Evolutionary conservation across 805 yeast genomes (phyloP), one percentile per base, ranked within the genome.

Genomic region (Wickerhamiella hasegawae): DNA sequence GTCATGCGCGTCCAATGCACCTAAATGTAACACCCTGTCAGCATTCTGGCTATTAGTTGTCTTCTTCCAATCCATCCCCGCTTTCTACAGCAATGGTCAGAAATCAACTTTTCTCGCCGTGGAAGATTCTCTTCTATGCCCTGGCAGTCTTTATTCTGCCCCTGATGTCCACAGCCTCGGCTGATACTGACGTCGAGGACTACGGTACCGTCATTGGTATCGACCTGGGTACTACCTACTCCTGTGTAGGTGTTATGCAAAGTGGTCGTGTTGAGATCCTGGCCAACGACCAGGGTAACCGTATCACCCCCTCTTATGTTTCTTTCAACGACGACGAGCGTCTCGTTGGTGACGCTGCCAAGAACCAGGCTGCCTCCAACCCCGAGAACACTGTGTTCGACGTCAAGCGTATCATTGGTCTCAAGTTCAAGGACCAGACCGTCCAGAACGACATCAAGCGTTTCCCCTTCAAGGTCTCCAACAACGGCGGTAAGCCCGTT

Each of bases 171-270:
- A 18, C 45, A 10, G 27, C 23, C 10, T 27, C 49, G 28, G 60
- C 55, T 16, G 51, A 47, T 34, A 21, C 42, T 14, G 62, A 58
- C 36, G 60, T 55, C 29, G 56, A 54, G 36, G 53, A 47, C 48
- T 58, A 59, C 39, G 64, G 63, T 25, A 57, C 63, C 28, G 87
- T 79, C 32, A 80, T 81, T 47, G 93, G 97, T 63, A 87, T 87
- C 55, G 97, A 87, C 68, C 71, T 87, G 64, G 98, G 98, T 59
- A 85, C 96, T 42, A 85, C 96, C 2, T 85, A 85, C 65, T 84
- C 95, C 1, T 85, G 96, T 74, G 96, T 85, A 38, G 96, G 94
- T 48, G 83, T 72, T 32, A 72, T 73, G 78, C 71, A 70, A 52
- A 72, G 75, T 48, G 92, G 85, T 52, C 70, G 84, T 53, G 94